Conservation (phyloP, 805 yeast species). For the Yarrowia divulgata region DNA sequence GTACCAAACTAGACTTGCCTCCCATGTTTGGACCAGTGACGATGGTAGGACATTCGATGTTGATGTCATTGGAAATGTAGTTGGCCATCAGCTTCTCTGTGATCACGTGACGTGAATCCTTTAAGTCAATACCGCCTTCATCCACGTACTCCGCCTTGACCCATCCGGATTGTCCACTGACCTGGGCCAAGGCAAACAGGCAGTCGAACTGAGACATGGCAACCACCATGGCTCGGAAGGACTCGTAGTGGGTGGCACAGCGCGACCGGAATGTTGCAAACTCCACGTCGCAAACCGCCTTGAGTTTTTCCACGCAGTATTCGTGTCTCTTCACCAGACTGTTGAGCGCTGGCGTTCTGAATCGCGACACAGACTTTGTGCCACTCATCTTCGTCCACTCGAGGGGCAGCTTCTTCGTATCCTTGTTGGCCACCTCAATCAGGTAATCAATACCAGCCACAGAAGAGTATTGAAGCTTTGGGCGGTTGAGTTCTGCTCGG, state of each 20-base stretch:
- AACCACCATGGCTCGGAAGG: constrained; percentile 55
- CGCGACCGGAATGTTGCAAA: constrained; percentile 53
- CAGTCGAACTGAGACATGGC: constrained; percentile 69
- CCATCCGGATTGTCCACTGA: constrained; percentile 59
- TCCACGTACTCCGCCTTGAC: constrained; percentile 60
- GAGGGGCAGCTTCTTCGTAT: constrained; percentile 65
- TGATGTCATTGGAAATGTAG: constrained; percentile 59
- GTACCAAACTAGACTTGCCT: constrained; percentile 79
- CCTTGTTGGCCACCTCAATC: constrained; percentile 73
- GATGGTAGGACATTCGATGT: constrained; percentile 62
- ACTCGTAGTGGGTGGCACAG: constrained; percentile 53
- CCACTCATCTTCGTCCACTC: constrained; percentile 82
- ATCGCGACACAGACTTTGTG: constrained; percentile 73
- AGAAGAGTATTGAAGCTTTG: constrained; percentile 62
- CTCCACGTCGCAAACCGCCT: constrained; percentile 57
- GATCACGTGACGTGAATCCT: constrained; percentile 71
- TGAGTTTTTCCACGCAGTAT: constrained; percentile 65
- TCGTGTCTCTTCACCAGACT: constrained; percentile 62
- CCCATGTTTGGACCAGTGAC: constrained; percentile 92
- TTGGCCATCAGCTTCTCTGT: constrained; percentile 73
- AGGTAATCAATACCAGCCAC: constrained; percentile 73
- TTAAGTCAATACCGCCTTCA: constrained; percentile 58
- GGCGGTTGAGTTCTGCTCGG: constrained; percentile 59
- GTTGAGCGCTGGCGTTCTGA: constrained; percentile 66
- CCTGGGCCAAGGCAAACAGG: constrained; percentile 67